Evolutionary conservation across 352 stramenopile species (phyloP), one percentile per base, ranked within the genome.

Genomic region (Globisporangium echinulatum): DNA sequence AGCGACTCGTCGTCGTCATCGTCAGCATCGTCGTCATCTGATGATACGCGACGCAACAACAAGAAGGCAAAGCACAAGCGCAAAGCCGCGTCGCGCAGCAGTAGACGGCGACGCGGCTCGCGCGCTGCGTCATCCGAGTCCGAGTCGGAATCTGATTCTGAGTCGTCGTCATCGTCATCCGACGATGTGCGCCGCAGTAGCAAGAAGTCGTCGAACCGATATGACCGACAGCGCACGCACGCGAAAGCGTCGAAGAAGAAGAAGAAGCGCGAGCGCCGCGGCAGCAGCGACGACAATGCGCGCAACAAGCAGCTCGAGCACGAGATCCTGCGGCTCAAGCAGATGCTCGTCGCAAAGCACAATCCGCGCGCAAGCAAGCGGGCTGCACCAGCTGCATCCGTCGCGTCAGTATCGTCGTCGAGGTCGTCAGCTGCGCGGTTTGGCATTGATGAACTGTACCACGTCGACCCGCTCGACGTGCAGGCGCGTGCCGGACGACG

Each of bases 261-360:
- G 60, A 50, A 64, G 66, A 54, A 74, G 54, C 53, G 66, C 62
- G 49, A 52, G 17, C 40, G 40, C 40, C 40, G 40, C 40, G 49
- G 55, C 38, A 10, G 50, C 9, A 5, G 11, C 46, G 17, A 7
- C 15, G 54, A 68, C 11, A 66, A 82, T 4, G 64, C 79, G 7
- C 75, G 79, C 14, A 87, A 85, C 55, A 65, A 58, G 6, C 44
- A 78, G 25, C 58, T 90, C 5, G 79, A 88, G 53, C 75, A 75
- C 56, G 82, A 92, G 59, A 90, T 92, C 46, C 56, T 90, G 62
- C 79, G 82, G 9, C 70, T 92, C n/a, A 80, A 90, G 59, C 71
- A 87, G 39, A 75, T 92, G 64, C 77, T 92, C 13, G 57, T 84
- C 9, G 70, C 89, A 47, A 82, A 85, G 50, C 79, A 69, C 39